Percentiles rank a stretch among this genome's conserved stretches.
Conservation (phyloP, 2,329 filamentous ascomycete genomes). For the Aureobasidium sp. region DNA sequence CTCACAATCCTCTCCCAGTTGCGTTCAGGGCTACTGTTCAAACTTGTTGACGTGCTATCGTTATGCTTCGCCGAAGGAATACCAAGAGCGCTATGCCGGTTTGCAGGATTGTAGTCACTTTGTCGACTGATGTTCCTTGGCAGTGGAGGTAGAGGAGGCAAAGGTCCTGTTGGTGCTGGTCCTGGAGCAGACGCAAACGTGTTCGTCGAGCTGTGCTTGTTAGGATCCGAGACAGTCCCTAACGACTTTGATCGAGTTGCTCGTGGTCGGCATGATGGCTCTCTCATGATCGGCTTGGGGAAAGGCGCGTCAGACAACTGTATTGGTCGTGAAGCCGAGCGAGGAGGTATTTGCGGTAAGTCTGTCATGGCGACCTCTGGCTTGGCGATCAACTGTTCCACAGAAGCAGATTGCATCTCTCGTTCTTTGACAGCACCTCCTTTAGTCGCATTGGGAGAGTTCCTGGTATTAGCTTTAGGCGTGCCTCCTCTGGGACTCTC, state of each 20-base stretch:
- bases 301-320: not conserved
- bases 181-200: constrained; percentile 20
- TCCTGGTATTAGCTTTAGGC: not conserved
- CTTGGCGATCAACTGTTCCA: constrained; percentile 19
- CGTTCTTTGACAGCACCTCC: not conserved
- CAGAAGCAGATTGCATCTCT: constrained; percentile 9
- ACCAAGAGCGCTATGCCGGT: not conserved
- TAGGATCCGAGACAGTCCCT: constrained; percentile 20
- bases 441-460: not conserved
- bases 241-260: constrained; percentile 24
- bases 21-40: constrained; percentile 11
- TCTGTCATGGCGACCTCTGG: constrained; percentile 15
- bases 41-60: not conserved
- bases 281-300: constrained; percentile 12
- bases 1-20: constrained; percentile 11
- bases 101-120: constrained; percentile 15
- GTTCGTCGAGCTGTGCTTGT: constrained; percentile 20
- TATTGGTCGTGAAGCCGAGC: not conserved
- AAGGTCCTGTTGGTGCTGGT: constrained; percentile 34
- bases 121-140: constrained; percentile 21
- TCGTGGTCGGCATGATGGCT: not conserved
- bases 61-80: constrained; percentile 4
- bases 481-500: constrained; percentile 31
- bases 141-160: constrained; percentile 37
- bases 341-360: not conserved